Evolutionary conservation across 768 basidiomycete genomes (phyloP).

Genomic region (Termitomyces sp.): DNA sequence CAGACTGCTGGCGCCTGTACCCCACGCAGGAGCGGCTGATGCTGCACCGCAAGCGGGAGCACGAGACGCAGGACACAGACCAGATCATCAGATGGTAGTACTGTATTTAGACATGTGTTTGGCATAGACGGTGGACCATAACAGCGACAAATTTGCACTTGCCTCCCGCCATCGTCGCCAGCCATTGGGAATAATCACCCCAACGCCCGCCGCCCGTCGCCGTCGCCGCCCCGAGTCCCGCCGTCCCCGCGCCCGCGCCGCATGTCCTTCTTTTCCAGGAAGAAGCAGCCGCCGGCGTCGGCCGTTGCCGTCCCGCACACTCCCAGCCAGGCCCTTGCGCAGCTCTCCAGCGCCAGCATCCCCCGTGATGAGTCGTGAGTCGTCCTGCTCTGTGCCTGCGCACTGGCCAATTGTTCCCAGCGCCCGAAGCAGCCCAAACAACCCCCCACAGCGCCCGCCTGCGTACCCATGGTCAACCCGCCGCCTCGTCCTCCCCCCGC

Average conservation of each 20-base stretch:
- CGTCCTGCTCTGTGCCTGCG: not conserved
- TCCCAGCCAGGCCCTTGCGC: constrained; percentile 66
- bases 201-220: constrained; percentile 10
- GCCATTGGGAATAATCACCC: constrained; percentile 23
- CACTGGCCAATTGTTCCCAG: no score
- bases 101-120: constrained; percentile 12
- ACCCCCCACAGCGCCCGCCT: constrained; percentile 44
- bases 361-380: constrained; percentile 32
- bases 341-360: constrained; percentile 37
- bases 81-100: constrained; percentile 58
- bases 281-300: constrained; percentile 66
- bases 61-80: constrained; percentile 50
- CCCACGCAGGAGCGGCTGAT: constrained; percentile 67
- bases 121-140: not conserved
- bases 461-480: constrained; percentile 85
- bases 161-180: constrained; percentile 1
- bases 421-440: constrained; percentile 11
- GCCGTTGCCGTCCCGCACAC: constrained; percentile 60
- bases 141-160: constrained; percentile 11
- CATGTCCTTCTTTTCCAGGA: constrained; percentile 95
- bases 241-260: constrained; percentile 39
- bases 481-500: constrained; percentile 67
- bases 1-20: constrained; percentile 70
- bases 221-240: constrained; percentile 19
- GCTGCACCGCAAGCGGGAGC: constrained; percentile 72